phyloP scores from a whole-genome alignment of 164 flowering plant species.

The Euptelea pleiosperma region DNA sequence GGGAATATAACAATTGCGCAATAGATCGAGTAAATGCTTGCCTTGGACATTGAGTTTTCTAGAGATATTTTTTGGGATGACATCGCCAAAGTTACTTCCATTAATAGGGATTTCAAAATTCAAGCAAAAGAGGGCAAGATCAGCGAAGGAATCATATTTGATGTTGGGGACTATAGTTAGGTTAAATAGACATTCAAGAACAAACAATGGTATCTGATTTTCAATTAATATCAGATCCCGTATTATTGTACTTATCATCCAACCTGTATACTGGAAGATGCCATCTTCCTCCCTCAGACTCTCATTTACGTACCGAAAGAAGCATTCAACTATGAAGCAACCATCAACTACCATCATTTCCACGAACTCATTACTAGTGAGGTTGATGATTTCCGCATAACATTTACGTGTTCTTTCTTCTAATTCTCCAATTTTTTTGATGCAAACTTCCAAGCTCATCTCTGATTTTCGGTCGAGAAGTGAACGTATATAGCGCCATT shows the following conservation, averaged over 20 bases:
- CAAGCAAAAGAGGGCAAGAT: neutral
- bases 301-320: too few relatives aligned
- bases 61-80: neutral
- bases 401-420: neutral
- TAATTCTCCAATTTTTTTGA: neutral
- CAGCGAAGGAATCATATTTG: neutral
- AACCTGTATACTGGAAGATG: neutral
- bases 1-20: neutral
- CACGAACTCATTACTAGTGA: neutral
- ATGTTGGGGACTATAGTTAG: neutral
- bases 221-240: slow-evolving; percentile 1
- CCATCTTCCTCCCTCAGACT: too few relatives aligned
- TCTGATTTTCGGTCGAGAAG: neutral
- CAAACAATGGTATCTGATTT: neutral
- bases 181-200: neutral
- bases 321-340: slow-evolving; percentile 14
- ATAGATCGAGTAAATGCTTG: slow-evolving; percentile 3
- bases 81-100: rapidly evolving
- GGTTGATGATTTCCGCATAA: slow-evolving; percentile 1
- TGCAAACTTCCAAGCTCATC: neutral
- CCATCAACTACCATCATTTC: neutral
- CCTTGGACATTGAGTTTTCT: neutral
- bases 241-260: neutral
- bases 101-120: too few relatives aligned
- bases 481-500: neutral